Conservation (phyloP, 2,329 filamentous ascomycete species). For the Ambrosiella cleistominuta region DNA sequence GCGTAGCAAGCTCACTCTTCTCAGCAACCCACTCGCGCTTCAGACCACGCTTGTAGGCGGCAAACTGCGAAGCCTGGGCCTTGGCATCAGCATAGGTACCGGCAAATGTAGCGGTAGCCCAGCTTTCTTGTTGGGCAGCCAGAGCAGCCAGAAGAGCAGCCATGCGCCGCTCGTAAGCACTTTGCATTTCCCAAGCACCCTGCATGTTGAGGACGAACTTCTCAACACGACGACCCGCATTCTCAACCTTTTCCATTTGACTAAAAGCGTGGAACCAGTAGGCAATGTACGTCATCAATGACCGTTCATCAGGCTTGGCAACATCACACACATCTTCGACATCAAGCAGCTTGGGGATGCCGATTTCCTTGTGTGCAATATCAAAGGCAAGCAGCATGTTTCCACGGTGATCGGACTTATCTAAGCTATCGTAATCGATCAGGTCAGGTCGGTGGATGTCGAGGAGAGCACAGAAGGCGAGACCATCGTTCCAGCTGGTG, state of each 20-base stretch:
- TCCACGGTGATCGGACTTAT: slow-evolving; percentile 83
- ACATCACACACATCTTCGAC: slow-evolving; percentile 98
- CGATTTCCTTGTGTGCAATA: slow-evolving; percentile 88
- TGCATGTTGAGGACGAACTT: slow-evolving; percentile 99
- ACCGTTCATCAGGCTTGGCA: slow-evolving; percentile 84
- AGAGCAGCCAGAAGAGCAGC: slow-evolving; percentile 62
- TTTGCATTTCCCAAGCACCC: slow-evolving; percentile 99
- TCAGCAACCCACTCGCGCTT: slow-evolving; percentile 96
- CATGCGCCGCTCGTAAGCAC: slow-evolving; percentile 85
- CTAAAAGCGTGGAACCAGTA: slow-evolving; percentile 99
- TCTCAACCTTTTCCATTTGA: slow-evolving; percentile 96
- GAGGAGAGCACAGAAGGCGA: slow-evolving; percentile 88
- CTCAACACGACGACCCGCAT: slow-evolving; percentile 85
- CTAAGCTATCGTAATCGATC: slow-evolving; percentile 87
- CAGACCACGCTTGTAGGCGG: slow-evolving; percentile 72
- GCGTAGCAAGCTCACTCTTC: slow-evolving; percentile 83
- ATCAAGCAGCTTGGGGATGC: slow-evolving; percentile 86
- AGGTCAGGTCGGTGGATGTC: slow-evolving; percentile 95
- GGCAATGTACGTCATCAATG: slow-evolving; percentile 97
- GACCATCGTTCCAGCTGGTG: slow-evolving; percentile 86
- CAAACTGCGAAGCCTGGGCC: slow-evolving; percentile 63
- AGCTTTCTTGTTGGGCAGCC: slow-evolving; percentile 51
- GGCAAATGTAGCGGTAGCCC: slow-evolving; percentile 68
- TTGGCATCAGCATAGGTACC: slow-evolving; percentile 90
- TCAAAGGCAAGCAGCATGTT: slow-evolving; percentile 99